phyloP scores from a whole-genome alignment of 108 stramenopile genomes.

The Schizochytrium sp. region DNA sequence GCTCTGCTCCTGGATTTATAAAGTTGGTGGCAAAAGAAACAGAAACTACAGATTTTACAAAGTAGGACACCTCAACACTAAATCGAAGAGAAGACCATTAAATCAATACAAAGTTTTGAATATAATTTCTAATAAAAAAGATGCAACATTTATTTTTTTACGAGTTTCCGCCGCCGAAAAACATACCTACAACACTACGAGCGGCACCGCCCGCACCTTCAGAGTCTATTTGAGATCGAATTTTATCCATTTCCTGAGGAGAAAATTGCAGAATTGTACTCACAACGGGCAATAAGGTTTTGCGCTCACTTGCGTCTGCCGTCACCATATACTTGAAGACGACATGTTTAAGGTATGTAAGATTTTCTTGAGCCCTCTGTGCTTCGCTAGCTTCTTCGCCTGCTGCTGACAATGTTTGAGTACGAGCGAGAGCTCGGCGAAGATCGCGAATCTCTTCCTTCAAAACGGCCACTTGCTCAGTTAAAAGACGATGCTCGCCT shows the following conservation, averaged over 20 bases:
- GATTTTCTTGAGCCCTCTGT: neutral
- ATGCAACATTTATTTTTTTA: neutral
- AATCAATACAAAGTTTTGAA: neutral
- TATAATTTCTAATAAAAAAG: neutral
- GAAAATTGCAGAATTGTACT: constrained; percentile 34
- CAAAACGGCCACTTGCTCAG: constrained; percentile 6
- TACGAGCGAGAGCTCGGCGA: constrained; percentile 3
- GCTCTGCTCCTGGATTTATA: too few relatives aligned
- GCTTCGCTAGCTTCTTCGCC: neutral
- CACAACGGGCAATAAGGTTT: constrained; percentile 50
- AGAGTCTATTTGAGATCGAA: neutral
- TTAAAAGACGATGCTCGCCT: neutral
- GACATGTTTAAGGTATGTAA: constrained; percentile 42
- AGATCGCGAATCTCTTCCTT: constrained; percentile 49
- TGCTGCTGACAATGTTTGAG: neutral
- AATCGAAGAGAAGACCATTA: too few relatives aligned
- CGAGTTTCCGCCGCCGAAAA: constrained; percentile 2
- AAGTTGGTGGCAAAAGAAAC: too few relatives aligned
- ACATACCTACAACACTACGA: constrained; percentile 1
- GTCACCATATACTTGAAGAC: constrained; percentile 55
- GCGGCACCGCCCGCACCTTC: neutral
- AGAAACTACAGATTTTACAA: too few relatives aligned
- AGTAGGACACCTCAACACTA: too few relatives aligned
- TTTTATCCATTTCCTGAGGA: neutral
- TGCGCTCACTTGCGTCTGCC: constrained; percentile 11